phyloP scores from a whole-genome alignment of 2,329 filamentous ascomycete genomes.

The Aspergillus quadricinctus region DNA sequence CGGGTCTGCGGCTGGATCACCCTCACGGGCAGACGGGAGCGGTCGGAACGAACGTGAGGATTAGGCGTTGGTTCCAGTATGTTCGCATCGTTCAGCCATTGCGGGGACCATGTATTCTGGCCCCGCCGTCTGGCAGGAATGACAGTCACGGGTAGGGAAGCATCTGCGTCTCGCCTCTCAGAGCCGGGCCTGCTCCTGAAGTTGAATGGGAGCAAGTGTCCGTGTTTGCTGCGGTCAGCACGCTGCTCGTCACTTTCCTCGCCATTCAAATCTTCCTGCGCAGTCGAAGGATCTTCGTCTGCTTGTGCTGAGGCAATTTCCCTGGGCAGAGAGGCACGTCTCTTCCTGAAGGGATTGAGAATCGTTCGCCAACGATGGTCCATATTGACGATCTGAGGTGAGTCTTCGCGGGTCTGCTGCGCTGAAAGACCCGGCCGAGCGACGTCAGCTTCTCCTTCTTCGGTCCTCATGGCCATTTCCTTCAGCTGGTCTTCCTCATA shows the following conservation, averaged over 20 bases:
- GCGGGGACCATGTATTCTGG: conserved; percentile 53
- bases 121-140: conserved; percentile 56
- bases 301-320: conserved; percentile 57
- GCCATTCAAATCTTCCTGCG: conserved; percentile 26
- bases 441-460: conserved; percentile 5
- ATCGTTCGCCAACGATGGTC: conserved; percentile 47
- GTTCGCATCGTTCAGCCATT: conserved; percentile 24
- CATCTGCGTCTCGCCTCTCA: conserved; percentile 33
- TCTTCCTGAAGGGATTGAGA: conserved; percentile 55
- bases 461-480: conserved; percentile 17
- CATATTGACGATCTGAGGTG: conserved; percentile 26
- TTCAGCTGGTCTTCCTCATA: conserved; percentile 19
- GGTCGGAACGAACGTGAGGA: conserved; percentile 10
- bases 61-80: conserved; percentile 16
- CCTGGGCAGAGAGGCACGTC: conserved; percentile 54
- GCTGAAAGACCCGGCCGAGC: conserved; percentile 14
- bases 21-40: conserved; percentile 44
- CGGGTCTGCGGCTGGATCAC: conserved; percentile 57
- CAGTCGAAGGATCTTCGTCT: conserved; percentile 34
- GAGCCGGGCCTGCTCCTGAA: conserved; percentile 40
- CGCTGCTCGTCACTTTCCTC: conserved; percentile 43
- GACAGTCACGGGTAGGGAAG: conserved; percentile 53
- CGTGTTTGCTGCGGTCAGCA: conserved; percentile 43
- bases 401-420: conserved; percentile 26
- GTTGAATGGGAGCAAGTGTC: conserved; percentile 47